Base-by-base conservation (phyloP, 2,329 filamentous ascomycete genomes). In the Diaporthe sp. region DNA sequence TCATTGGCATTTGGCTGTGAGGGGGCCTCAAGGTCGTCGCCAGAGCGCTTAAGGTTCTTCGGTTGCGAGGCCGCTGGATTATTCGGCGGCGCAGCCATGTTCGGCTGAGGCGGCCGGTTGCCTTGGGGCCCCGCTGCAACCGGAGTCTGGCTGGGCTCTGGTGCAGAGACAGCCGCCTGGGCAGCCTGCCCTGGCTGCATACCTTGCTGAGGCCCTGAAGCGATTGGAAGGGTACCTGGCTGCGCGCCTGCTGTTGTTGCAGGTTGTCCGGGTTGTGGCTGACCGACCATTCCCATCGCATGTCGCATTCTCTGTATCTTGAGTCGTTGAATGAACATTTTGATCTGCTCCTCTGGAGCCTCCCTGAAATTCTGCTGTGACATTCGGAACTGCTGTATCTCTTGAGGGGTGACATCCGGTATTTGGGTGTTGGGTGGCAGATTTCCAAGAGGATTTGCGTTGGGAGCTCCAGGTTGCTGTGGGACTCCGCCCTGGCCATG, bases 41-140 rank as follows among this genome's bases (percentile, higher is more conserved):
- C 88, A 5, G 87, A 82, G 1, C 89, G 86, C 81, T 91, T 90
- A 56, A 89, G 82, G 63, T 82, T 86, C 79, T 87, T 89, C 35
- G 81, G 79, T 12, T 81, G 80, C 7, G 83, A 75, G 2, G 83
- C 83, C 12, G 85, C 81, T 6, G 86, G 84, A 22, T 82, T 80
- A 58, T 83, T 83, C 6, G 83, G 81, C 42, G 81, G 79, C 39
- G 83, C 80, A 44, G 79, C 65, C 56, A 84, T 85, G 59, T 80
- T 84, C 73, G 81, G 84, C 68, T 77, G 80, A 8, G 78, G 73
- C 27, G 79, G 79, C 22, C 81, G 82, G 25, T 78, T 79, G 47
- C 30, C 58, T 37, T 71, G 75, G 12, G 56, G 69, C 19, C 66
- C 63, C 7, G 70, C 56, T 3, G 78, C 68, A 75, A 80, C 79